Percentiles rank a stretch among this genome's conserved stretches.
phyloP scores from a whole-genome alignment of 2,329 filamentous ascomycete genomes.

The Rhinocladiella mackenziei region DNA sequence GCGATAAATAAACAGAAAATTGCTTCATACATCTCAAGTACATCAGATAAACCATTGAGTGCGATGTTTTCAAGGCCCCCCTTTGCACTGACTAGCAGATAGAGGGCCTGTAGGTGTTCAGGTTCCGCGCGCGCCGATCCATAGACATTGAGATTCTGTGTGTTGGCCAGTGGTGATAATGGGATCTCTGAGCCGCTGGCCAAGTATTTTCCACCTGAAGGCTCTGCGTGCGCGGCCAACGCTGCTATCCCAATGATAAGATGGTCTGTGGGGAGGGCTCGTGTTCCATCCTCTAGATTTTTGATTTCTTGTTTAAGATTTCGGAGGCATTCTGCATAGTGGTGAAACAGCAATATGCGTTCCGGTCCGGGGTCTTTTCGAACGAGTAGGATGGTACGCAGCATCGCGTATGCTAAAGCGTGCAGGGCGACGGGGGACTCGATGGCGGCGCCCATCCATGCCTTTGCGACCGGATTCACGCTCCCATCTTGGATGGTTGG shows the following conservation, averaged over 20 bases:
- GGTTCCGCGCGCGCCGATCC: background rate
- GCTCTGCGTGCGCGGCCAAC: conserved; percentile 8
- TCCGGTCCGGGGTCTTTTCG: background rate
- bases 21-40: conserved; percentile 3
- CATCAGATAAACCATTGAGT: conserved; percentile 3
- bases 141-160: conserved; percentile 10
- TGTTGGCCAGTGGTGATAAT: conserved; percentile 5
- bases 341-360: conserved; percentile 1
- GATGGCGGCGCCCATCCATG: conserved; percentile 8
- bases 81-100: background rate
- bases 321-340: conserved; percentile 2
- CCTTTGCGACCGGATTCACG: conserved; percentile 1
- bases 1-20: too few species aligned
- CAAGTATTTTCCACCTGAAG: background rate
- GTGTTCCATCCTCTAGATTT: background rate
- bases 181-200: background rate
- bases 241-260: conserved; percentile 4
- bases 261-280: conserved; percentile 1
- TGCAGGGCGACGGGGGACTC: conserved; percentile 10
- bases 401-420: conserved; percentile 9
- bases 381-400: conserved; percentile 1
- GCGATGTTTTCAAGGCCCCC: conserved; percentile 4
- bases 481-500: background rate
- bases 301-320: conserved; percentile 5
- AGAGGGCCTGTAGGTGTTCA: conserved; percentile 1